Conservation (phyloP, 768 basidiomycete genomes). For the Phaffia tasmanica region DNA sequence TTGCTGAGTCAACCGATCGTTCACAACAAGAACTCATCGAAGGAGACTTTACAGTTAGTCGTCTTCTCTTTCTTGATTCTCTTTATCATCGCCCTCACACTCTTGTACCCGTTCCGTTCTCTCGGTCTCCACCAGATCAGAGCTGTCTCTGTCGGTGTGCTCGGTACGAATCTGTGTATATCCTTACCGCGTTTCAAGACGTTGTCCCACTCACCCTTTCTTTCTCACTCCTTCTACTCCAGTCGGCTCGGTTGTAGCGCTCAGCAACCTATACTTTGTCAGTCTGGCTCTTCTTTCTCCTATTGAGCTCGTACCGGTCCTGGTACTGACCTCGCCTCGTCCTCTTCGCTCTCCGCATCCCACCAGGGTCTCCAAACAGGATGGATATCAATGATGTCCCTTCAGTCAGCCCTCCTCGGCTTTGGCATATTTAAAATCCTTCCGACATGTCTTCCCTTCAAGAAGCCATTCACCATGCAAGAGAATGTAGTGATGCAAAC, state of each 20-base stretch:
- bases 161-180: constrained; percentile 45
- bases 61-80: not conserved
- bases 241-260: constrained; percentile 49
- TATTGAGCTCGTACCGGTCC: no score
- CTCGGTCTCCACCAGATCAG: constrained; percentile 30
- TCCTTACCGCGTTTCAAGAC: not conserved
- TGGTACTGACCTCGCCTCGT: not conserved
- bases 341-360: not conserved
- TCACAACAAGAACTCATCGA: constrained; percentile 17
- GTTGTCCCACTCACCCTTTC: constrained; percentile 45
- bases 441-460: constrained; percentile 27
- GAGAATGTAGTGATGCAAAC: constrained; percentile 92
- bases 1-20: no score
- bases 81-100: no score
- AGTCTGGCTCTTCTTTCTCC: not conserved
- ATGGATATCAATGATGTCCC: constrained; percentile 75
- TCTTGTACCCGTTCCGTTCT: not conserved
- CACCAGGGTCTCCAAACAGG: constrained; percentile 60
- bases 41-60: constrained; percentile 24
- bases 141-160: constrained; percentile 65
- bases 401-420: constrained; percentile 86
- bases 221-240: not conserved
- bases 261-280: constrained; percentile 60
- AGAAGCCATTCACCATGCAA: constrained; percentile 64
- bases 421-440: constrained; percentile 64